Base-by-base conservation (phyloP, 371 early-diverging fungal species). In the Lichtheimia ramosa region DNA sequence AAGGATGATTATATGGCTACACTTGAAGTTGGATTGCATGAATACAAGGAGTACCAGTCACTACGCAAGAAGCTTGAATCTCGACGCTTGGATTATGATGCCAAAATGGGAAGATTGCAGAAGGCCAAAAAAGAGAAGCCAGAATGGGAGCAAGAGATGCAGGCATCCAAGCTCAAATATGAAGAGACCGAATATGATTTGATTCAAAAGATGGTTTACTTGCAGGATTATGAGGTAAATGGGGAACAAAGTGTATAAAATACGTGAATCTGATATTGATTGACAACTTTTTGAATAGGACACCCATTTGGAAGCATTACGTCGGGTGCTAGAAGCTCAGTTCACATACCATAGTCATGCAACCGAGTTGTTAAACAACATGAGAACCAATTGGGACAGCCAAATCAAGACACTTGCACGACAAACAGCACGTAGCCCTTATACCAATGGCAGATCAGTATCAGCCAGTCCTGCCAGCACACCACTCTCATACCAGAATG, bases 121-220 rank as follows among this genome's bases (percentile, higher is more conserved):
- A 92, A 91, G 65, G 82, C 87, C 23, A 94, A 94, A 70, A 96
- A 94, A 74, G 95, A 96, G 63, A 92, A 88, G 43, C 89, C 93
- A 6, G 89, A 90, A 43, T 79, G 92, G 57, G 96, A 95, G 63
- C 95, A 97, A 61, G 96, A 96, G 51, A 80, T 92, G 71, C 87
- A 93, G 46, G 87, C 90, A 0, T 89, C 96, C 3, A 94, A 93
- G 66, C 71, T 85, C 15, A 96, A 95, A 68, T 97, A 96, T 64
- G 96, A 96, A 56, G 96, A 97, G 64, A 85, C 92, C 12, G 81
- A 84, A 52, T 85, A 88, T 55, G 84, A 89, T 55, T 48, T 91
- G 34, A 69, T 83, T 20, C 77, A 74, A 7, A 79, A 84, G 56
- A 91, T 93, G 92, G 67, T 78, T 55, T 59, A 69, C 23, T 73